phyloP scores from a whole-genome alignment of 495 filamentous ascomycete species.

The Aspergillus affinis region DNA sequence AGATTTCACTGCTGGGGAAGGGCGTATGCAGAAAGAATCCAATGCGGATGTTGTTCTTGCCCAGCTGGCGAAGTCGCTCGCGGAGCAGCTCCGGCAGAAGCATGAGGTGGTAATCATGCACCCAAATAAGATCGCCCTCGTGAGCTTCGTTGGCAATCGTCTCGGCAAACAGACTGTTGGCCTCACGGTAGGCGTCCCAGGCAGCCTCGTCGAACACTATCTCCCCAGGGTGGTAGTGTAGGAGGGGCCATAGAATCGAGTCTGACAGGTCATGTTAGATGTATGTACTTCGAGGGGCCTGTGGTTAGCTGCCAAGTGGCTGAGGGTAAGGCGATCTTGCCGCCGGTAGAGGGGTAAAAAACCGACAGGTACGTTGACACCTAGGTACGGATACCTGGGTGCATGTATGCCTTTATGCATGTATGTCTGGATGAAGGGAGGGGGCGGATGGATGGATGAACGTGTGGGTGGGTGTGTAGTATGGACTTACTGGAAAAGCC shows the following conservation, averaged over 20 bases:
- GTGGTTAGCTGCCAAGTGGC: too few relatives aligned
- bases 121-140: constrained; percentile 93
- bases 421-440: background rate
- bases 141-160: constrained; percentile 75
- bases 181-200: constrained; percentile 89
- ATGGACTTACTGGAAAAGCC: constrained; percentile 74
- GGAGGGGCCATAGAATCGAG: constrained; percentile 94
- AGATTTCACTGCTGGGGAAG: constrained; percentile 97
- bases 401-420: background rate
- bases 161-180: constrained; percentile 87
- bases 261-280: constrained; percentile 51
- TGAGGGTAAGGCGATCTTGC: too few relatives aligned
- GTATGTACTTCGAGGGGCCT: background rate
- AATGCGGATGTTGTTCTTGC: constrained; percentile 85
- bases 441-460: background rate
- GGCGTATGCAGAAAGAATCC: constrained; percentile 98
- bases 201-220: constrained; percentile 94
- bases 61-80: constrained; percentile 66
- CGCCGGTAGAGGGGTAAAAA: background rate
- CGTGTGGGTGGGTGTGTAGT: background rate
- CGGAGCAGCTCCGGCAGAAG: constrained; percentile 91
- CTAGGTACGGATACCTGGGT: background rate
- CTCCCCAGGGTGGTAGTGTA: constrained; percentile 97
- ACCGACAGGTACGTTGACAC: background rate
- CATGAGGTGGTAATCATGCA: constrained; percentile 98